Evolutionary conservation across 306 rosid species (phyloP).

Genomic region (Gastrolobium bilobum): DNA sequence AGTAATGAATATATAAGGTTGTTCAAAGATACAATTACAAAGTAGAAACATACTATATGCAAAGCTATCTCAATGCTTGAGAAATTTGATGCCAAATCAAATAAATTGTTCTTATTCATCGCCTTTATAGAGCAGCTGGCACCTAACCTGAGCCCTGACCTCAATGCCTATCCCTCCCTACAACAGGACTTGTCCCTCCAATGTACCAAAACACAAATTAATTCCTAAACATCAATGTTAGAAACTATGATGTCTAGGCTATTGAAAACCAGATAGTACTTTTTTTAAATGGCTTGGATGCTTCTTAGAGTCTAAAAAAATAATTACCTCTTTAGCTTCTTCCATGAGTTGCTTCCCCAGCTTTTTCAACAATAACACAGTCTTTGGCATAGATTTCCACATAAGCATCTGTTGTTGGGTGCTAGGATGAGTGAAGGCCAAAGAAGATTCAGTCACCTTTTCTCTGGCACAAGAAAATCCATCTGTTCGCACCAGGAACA

Average conservation of each 20-base stretch:
- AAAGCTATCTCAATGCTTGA: slow-evolving; percentile 14
- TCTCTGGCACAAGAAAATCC: slow-evolving; percentile 95
- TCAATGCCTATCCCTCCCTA: slow-evolving; percentile 34
- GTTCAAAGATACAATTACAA: slow-evolving; percentile 20
- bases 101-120: slow-evolving; percentile 14
- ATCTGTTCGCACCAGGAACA: slow-evolving; percentile 96
- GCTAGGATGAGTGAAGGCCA: slow-evolving; percentile 98
- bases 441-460: slow-evolving; percentile 92
- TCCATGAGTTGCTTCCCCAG: slow-evolving; percentile 91
- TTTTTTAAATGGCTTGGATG: slow-evolving; percentile 7
- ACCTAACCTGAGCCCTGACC: slow-evolving; percentile 21
- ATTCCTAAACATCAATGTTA: slow-evolving; percentile 17
- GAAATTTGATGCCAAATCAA: slow-evolving; percentile 6
- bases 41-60: neutral
- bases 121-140: neutral
- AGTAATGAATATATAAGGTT: neutral
- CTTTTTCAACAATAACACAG: slow-evolving; percentile 91
- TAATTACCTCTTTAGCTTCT: slow-evolving; percentile 93
- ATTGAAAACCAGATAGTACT: slow-evolving; percentile 24
- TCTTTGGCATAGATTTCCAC: slow-evolving; percentile 97
- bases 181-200: slow-evolving; percentile 28
- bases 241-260: slow-evolving; percentile 36
- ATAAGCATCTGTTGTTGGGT: slow-evolving; percentile 99
- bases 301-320: slow-evolving; percentile 19
- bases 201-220: slow-evolving; percentile 27